Conservation (phyloP, 2,329 filamentous ascomycete genomes). For the Aspergillus floridensis region DNA sequence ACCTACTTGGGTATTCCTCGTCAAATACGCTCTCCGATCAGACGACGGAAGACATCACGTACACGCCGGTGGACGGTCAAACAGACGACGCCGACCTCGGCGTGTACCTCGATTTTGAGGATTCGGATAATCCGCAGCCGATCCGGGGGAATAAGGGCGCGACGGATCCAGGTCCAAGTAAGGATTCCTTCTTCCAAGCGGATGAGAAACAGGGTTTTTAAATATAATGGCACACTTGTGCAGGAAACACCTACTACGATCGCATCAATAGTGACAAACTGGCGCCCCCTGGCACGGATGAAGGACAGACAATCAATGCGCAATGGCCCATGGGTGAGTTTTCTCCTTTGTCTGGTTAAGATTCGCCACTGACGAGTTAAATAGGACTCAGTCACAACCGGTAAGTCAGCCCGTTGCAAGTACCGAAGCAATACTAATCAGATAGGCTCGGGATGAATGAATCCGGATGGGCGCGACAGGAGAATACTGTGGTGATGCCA, state of each 20-base stretch:
- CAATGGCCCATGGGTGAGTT: conserved; percentile 53
- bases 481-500: conserved; percentile 54
- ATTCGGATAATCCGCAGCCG: conserved; percentile 54
- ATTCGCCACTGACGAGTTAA: conserved; percentile 5
- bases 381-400: conserved; percentile 48
- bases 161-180: conserved; percentile 54
- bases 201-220: not conserved
- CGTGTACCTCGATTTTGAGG: conserved; percentile 54
- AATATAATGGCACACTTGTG: not conserved
- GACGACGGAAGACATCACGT: conserved; percentile 38
- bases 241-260: conserved; percentile 50
- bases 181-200: conserved; percentile 1
- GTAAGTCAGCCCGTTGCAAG: conserved; percentile 16
- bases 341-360: too few relatives aligned
- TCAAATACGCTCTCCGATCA: conserved; percentile 35
- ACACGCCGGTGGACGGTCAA: conserved; percentile 51
- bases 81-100: conserved; percentile 52
- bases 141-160: conserved; percentile 52
- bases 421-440: not conserved
- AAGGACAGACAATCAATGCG: conserved; percentile 40
- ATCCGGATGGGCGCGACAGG: conserved; percentile 56
- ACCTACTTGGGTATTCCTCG: conserved; percentile 42
- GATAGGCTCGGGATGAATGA: conserved; percentile 41
- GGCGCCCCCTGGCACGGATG: conserved; percentile 55
- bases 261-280: conserved; percentile 55